Base-by-base conservation (phyloP, 305 asterid genomes). In the Fraxinus greggii region DNA sequence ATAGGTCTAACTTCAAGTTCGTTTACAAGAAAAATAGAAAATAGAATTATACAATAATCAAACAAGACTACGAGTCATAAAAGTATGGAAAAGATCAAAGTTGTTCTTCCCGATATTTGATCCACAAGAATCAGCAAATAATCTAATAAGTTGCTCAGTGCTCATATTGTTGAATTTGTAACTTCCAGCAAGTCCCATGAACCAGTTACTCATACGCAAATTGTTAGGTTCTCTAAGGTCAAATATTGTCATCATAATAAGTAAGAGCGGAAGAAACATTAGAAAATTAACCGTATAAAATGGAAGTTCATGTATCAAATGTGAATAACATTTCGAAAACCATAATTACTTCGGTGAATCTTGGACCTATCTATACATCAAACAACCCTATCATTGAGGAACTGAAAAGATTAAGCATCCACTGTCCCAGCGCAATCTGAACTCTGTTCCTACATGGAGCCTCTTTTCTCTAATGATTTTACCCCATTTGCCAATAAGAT, bases 401-500 rank as follows among this genome's bases (percentile, higher is more conserved):
- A 88, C 90, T 80, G 90, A 87, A 79, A 88, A 88, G 80, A 83
- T 80, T 84, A 88, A 87, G 86, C 90, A 88, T 69, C 87, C 85
- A 70, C 85, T 85, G 33, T 85, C 89, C 91, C 91, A 88, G 19
- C 86, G 86, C 73, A 88, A 80, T 24, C 84, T 88, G 70, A 88
- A 82, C 84, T 88, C 91, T 85, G 69, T 88, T 51, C 91, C 90
- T 45, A 80, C 88, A 4, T 78, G 86, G 40, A 88, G 91, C 59
- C 83, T 85, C 87, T 82, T 88, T 80, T 85, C 90, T 87, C 91
- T 83, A 76, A 88, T 81, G 78, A 88, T 86, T 85, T 88, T 87
- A 7, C 91, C 91, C 91, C 91, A 88, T 84, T 88, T 88, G 8
- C 91, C 91, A 88, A 87, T 87, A 40, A 88, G 90, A 82, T 88